phyloP scores from a whole-genome alignment of 106 monocot species.

The Dendrobium officinale region DNA sequence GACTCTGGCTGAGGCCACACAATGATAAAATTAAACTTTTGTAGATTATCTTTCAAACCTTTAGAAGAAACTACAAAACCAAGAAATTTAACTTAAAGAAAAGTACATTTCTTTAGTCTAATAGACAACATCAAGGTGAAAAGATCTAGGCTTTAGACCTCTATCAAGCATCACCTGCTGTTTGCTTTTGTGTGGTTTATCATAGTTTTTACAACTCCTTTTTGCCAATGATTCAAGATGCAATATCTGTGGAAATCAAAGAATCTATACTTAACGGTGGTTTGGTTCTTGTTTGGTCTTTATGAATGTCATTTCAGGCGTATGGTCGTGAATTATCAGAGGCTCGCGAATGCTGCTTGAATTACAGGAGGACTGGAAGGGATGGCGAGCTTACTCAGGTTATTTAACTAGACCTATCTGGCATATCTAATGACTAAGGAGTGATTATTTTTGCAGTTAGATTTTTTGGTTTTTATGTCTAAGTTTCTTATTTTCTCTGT shows the following conservation, averaged over 20 bases:
- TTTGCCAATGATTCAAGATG: not conserved
- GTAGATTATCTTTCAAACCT: not conserved
- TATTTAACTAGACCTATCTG: not conserved
- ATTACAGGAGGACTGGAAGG: constrained; percentile 80
- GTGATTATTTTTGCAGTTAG: not conserved
- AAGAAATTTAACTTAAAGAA: not conserved
- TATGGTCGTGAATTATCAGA: constrained; percentile 92
- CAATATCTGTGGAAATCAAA: not conserved
- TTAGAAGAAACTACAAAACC: too few species aligned
- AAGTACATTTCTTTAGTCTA: too few species aligned
- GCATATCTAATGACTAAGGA: not conserved
- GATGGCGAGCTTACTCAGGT: constrained; percentile 98
- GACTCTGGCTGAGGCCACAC: too few species aligned
- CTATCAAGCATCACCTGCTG: not conserved
- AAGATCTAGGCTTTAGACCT: not conserved
- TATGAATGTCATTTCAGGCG: constrained; percentile 33
- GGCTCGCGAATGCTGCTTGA: constrained; percentile 89
- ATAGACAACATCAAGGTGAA: too few species aligned
- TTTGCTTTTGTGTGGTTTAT: not conserved
- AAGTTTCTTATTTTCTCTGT: not conserved
- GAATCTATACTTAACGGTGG: not conserved
- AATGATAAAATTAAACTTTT: not conserved
- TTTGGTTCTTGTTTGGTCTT: not conserved
- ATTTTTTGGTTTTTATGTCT: not conserved
- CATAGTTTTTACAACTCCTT: not conserved